Evolutionary conservation across 2,329 filamentous ascomycete genomes (phyloP).

Genomic region (Botrytis hyacinthi): DNA sequence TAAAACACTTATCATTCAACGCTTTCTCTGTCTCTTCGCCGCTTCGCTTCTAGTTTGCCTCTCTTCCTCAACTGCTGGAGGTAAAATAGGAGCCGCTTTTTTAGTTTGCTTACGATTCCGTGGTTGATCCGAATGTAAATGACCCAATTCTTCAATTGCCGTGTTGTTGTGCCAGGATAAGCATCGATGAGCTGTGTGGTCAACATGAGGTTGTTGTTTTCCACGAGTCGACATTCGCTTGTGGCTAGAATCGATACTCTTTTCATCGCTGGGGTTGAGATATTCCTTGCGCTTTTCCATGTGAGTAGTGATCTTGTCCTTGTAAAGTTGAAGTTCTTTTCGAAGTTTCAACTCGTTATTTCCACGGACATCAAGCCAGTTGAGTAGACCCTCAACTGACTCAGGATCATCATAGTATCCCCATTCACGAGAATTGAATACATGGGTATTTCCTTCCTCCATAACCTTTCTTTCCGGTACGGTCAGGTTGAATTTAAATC

Average conservation of each 20-base stretch:
- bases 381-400: slow-evolving; percentile 73
- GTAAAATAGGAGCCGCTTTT: slow-evolving; percentile 28
- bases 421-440: slow-evolving; percentile 79
- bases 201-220: slow-evolving; percentile 48
- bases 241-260: slow-evolving; percentile 47
- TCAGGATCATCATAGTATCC: slow-evolving; percentile 83
- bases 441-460: slow-evolving; percentile 80
- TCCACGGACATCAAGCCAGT: slow-evolving; percentile 86
- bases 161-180: slow-evolving; percentile 64
- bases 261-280: slow-evolving; percentile 52
- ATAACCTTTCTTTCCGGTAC: slow-evolving; percentile 78
- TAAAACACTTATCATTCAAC: background rate
- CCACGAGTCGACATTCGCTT: slow-evolving; percentile 61
- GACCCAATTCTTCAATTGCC: slow-evolving; percentile 55
- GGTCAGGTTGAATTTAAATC: slow-evolving; percentile 74
- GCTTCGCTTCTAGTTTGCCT: slow-evolving; percentile 43
- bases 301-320: slow-evolving; percentile 70
- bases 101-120: slow-evolving; percentile 43
- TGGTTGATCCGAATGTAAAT: slow-evolving; percentile 59
- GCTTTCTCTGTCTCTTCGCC: slow-evolving; percentile 31
- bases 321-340: slow-evolving; percentile 79
- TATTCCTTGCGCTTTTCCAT: slow-evolving; percentile 81
- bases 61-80: slow-evolving; percentile 34
- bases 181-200: slow-evolving; percentile 56
- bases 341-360: slow-evolving; percentile 81